Evolutionary conservation across 441 rosid species (phyloP), one percentile per base, ranked within the genome.

Genomic region (Manihot esculenta): DNA sequence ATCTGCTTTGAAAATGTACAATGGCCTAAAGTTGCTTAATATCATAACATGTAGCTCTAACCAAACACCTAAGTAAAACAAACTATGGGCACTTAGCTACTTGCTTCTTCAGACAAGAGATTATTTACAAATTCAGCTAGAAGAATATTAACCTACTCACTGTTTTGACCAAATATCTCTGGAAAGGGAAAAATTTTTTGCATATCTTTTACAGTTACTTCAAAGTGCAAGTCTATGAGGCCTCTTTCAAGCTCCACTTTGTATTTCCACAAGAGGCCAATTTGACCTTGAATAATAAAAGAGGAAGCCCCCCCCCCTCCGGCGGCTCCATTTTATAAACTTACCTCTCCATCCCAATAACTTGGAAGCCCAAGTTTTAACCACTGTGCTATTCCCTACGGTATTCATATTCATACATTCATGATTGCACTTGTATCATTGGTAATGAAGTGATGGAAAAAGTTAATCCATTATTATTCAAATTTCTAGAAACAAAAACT

Each of bases 51-150:
- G n/a, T 42, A 33, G 11, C 18, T 53, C 48, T 54, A 33, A 35
- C 50, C 59, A 20, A 67, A 53, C 24, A 67, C 17, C 7, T 44
- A n/a, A 68, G 33, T n/a, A 35, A 35, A 70, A 48, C 24, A 49
- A 17, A 38, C 3, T 15, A 23, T 0, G 17, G 21, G 35, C 9
- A 24, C 38, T 65, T 49, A 11, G 3, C 57, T 18, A 18, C 26
- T 48, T n/a, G 27, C 26, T 47, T 54, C 23, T 54, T 42, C 51
- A 24, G 0, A 7, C 2, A 7, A 64, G 7, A 7, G 10, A 53
- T 7, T 35, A 3, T 15, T 53, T 20, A 33, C 30, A 17, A 20
- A 53, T 27, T 66, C 33, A 38, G 38, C 61, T 18, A 17, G 59
- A 50, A 51, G 27, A 53, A 17, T 33, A 33, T 30, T 13, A 18